Conservation (phyloP, 495 filamentous ascomycete genomes). For the Collariella sp. region DNA sequence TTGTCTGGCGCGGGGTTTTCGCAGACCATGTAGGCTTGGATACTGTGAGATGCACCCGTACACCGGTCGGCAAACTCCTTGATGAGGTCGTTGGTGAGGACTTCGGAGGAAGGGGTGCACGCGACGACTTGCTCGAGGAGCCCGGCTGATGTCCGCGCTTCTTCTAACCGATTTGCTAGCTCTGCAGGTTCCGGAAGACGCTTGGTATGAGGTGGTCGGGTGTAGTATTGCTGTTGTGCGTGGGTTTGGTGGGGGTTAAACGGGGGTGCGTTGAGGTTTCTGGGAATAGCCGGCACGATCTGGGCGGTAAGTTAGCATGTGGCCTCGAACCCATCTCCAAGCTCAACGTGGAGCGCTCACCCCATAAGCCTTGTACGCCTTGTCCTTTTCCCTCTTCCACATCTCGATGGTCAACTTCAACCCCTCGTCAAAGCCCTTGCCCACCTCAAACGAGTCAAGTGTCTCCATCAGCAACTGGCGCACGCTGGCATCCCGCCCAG, state of each 20-base stretch:
- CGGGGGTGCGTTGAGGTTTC: not conserved
- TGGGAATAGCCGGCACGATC: not conserved
- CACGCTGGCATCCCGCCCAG: slow-evolving; percentile 64
- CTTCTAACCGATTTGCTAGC: slow-evolving; percentile 73
- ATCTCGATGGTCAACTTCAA: slow-evolving; percentile 59
- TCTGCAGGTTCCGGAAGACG: slow-evolving; percentile 68
- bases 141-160: slow-evolving; percentile 81
- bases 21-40: slow-evolving; percentile 76
- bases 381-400: slow-evolving; percentile 84
- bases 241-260: slow-evolving; percentile 17
- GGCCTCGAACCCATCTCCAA: not conserved
- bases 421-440: slow-evolving; percentile 64
- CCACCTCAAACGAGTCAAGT: slow-evolving; percentile 60
- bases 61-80: slow-evolving; percentile 89
- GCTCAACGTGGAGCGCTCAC: slow-evolving; percentile 21
- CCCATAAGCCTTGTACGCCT: slow-evolving; percentile 37
- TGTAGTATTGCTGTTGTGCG: slow-evolving; percentile 37
- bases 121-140: slow-evolving; percentile 83
- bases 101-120: slow-evolving; percentile 65
- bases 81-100: slow-evolving; percentile 75
- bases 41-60: slow-evolving; percentile 61
- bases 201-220: slow-evolving; percentile 29
- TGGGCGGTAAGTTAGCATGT: not conserved
- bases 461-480: slow-evolving; percentile 82
- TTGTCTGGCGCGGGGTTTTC: slow-evolving; percentile 77